phyloP scores from a whole-genome alignment of 2,329 filamentous ascomycete genomes.

The Leptosphaerulina australis region DNA sequence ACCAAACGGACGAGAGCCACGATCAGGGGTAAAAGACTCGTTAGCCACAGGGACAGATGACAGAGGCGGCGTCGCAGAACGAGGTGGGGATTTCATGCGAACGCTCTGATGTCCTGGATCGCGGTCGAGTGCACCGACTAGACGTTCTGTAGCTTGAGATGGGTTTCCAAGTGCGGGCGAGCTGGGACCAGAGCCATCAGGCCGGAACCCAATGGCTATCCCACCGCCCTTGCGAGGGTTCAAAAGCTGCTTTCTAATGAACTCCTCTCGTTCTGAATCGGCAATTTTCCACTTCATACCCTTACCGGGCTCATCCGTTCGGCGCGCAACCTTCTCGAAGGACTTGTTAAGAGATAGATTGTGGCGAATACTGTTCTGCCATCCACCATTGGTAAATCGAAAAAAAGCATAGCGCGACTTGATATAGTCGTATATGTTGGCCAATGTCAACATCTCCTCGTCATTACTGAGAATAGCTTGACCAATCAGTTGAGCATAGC shows the following conservation, averaged over 20 bases:
- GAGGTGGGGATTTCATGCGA: slow-evolving; percentile 50
- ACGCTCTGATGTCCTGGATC: slow-evolving; percentile 26
- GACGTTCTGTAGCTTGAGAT: slow-evolving; percentile 58
- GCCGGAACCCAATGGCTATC: slow-evolving; percentile 33
- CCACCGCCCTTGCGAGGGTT: slow-evolving; percentile 50
- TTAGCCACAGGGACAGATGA: slow-evolving; percentile 56
- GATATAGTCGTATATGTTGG: slow-evolving; percentile 93
- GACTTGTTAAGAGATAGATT: slow-evolving; percentile 94
- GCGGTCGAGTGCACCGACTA: slow-evolving; percentile 48
- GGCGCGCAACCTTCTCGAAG: slow-evolving; percentile 90
- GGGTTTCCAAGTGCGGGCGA: slow-evolving; percentile 62
- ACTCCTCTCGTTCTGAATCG: slow-evolving; percentile 82
- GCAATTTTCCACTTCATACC: slow-evolving; percentile 99
- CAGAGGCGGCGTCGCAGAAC: slow-evolving; percentile 56
- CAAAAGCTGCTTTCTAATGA: slow-evolving; percentile 71
- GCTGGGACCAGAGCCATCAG: slow-evolving; percentile 72
- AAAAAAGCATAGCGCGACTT: slow-evolving; percentile 93
- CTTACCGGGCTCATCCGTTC: slow-evolving; percentile 94
- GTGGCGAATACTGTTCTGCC: slow-evolving; percentile 99
- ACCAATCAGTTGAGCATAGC: slow-evolving; percentile 95
- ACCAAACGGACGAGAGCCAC: slow-evolving; percentile 53
- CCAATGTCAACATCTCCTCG: slow-evolving; percentile 87
- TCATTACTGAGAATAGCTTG: slow-evolving; percentile 89
- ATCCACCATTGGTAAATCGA: slow-evolving; percentile 80
- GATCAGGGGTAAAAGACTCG: slow-evolving; percentile 62